Evolutionary conservation across 1,284 basidiomycete genomes (phyloP).

Genomic region (Naganishia sp.): DNA sequence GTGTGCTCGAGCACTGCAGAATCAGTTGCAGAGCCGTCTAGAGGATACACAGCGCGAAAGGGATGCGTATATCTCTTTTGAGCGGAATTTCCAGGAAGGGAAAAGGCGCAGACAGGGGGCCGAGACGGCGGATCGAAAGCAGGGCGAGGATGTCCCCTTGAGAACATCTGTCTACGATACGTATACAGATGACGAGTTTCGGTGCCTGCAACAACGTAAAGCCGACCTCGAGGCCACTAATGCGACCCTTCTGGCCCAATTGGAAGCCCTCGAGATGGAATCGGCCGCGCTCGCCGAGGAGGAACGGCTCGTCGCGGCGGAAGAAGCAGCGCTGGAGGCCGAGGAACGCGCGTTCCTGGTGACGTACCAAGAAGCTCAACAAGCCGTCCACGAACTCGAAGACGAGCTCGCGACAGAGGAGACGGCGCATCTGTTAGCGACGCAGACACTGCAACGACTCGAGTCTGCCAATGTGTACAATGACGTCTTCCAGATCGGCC

Average conservation of each 20-base stretch:
- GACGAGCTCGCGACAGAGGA: constrained; percentile 39
- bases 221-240: constrained; percentile 49
- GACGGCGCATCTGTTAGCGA: constrained; percentile 50
- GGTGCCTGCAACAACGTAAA: constrained; percentile 73
- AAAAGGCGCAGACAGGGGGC: constrained; percentile 43
- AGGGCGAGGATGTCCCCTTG: constrained; percentile 49
- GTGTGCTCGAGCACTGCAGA: constrained; percentile 81
- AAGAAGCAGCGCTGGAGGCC: constrained; percentile 71
- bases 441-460: constrained; percentile 59
- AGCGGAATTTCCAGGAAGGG: constrained; percentile 64
- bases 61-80: constrained; percentile 89
- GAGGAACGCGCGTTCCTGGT: constrained; percentile 70
- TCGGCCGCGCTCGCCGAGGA: constrained; percentile 73
- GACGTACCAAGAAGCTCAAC: constrained; percentile 6
- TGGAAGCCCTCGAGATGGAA: constrained; percentile 72
- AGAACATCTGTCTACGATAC: constrained; percentile 37
- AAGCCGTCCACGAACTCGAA: constrained; percentile 52
- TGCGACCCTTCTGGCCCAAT: constrained; percentile 64
- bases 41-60: constrained; percentile 88
- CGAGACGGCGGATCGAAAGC: constrained; percentile 63
- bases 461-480: constrained; percentile 96
- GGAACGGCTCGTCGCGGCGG: constrained; percentile 66
- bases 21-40: constrained; percentile 74
- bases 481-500: constrained; percentile 96
- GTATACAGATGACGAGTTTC: constrained; percentile 47